These are phyloP conservation scores for Carex cristatella DNA, from an alignment of 176 grass and related monocot genomes.

Conservation along the genomic window DNA sequence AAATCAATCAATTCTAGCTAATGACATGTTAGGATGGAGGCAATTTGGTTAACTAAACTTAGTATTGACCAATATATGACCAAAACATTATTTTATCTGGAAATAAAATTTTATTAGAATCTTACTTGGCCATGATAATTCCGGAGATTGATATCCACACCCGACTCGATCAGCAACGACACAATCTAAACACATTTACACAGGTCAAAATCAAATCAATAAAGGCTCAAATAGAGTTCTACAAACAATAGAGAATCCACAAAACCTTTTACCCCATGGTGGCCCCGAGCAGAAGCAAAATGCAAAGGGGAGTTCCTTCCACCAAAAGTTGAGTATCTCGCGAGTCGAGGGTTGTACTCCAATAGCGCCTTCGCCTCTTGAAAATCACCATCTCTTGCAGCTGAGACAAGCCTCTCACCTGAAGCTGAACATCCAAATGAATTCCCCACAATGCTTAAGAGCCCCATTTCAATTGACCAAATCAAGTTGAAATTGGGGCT, in stretches of 20 bases:
- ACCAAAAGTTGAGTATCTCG: conserved; percentile 90
- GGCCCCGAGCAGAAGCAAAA: conserved; percentile 81
- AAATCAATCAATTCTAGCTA: not conserved
- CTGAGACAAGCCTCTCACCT: conserved; percentile 91
- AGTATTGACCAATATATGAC: not conserved
- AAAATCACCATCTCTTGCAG: conserved; percentile 83
- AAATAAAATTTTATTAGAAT: not conserved
- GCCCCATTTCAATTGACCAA: conserved; percentile 65
- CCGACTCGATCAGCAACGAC: conserved; percentile 72
- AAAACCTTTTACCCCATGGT: conserved; percentile 61
- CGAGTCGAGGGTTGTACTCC: conserved; percentile 83
- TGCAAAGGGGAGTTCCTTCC: conserved; percentile 91
- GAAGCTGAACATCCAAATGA: conserved; percentile 95
- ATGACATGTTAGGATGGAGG: not conserved
- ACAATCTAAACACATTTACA: conserved; percentile 54
- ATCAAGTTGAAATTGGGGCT: conserved; percentile 2
- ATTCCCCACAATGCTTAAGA: conserved; percentile 93
- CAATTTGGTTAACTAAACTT: not conserved
- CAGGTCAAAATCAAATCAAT: conserved; percentile 17
- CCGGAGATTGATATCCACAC: conserved; percentile 85
- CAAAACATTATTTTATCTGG: not conserved
- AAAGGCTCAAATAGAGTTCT: not conserved
- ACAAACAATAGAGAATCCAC: not conserved
- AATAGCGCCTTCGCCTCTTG: conserved; percentile 89
- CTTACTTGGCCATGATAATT: conserved; percentile 82